phyloP scores from a whole-genome alignment of 352 stramenopile species.

The Pythium phragmitis region DNA sequence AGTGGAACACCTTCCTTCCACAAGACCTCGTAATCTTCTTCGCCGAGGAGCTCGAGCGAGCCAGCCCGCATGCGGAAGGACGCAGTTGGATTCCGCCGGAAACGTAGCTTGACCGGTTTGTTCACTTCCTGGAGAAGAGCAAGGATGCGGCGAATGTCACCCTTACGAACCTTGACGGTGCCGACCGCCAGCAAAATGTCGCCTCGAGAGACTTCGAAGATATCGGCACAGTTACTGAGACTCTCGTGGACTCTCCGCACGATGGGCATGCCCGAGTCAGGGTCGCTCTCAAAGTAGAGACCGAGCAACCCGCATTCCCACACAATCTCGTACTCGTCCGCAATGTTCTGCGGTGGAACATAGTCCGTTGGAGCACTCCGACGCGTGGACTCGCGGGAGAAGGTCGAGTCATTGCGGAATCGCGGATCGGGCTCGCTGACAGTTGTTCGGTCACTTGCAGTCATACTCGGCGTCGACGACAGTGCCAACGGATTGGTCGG shows the following conservation, averaged over 20 bases:
- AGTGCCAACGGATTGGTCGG: constrained; percentile 6
- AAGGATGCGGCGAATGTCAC: constrained; percentile 77
- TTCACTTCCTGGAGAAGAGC: constrained; percentile 77
- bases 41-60: constrained; percentile 69
- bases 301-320: constrained; percentile 83
- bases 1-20: constrained; percentile 86
- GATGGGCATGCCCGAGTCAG: constrained; percentile 77
- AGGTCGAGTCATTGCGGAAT: constrained; percentile 42
- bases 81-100: constrained; percentile 70
- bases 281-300: constrained; percentile 85
- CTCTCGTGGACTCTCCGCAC: constrained; percentile 86
- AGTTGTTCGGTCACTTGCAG: constrained; percentile 54
- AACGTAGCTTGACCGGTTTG: constrained; percentile 77
- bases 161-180: constrained; percentile 75
- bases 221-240: constrained; percentile 84
- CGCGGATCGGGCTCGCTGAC: constrained; percentile 51
- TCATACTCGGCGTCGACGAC: constrained; percentile 29
- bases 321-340: constrained; percentile 86
- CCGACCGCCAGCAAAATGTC: constrained; percentile 79
- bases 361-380: constrained; percentile 52
- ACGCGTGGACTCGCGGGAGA: constrained; percentile 56
- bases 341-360: constrained; percentile 59
- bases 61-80: constrained; percentile 67
- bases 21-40: constrained; percentile 87
- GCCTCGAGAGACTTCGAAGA: constrained; percentile 79